Evolutionary conservation across 139 green algal species (phyloP), one percentile per base, ranked within the genome.

Genomic region (Ettlia oleoabundans): DNA sequence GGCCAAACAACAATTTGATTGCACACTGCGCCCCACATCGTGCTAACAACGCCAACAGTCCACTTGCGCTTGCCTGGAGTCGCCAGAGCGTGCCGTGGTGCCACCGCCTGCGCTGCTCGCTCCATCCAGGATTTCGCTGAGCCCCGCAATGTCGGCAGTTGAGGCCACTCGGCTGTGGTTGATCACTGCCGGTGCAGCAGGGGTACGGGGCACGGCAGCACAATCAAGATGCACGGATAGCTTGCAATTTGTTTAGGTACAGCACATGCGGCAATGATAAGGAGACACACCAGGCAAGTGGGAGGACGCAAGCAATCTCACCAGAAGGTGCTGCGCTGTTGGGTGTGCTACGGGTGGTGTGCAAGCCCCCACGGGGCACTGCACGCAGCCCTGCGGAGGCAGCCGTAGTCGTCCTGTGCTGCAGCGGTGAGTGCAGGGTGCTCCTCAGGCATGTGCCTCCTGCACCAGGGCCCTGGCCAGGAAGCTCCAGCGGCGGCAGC

Each of bases 61-160:
- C n/a, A n/a, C n/a, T n/a, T n/a, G n/a, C n/a, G n/a, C n/a, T n/a
- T n/a, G n/a, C n/a, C n/a, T n/a, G n/a, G n/a, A n/a, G n/a, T n/a
- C n/a, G n/a, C n/a, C n/a, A n/a, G n/a, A n/a, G n/a, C n/a, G n/a
- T n/a, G n/a, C n/a, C n/a, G n/a, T n/a, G n/a, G n/a, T n/a, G n/a
- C n/a, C 74, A 19, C 43, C 65, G 41, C 30, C 18, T 15, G 58
- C 53, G 53, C 74, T 66, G 32, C 64, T 35, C 13, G 35, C 42
- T 7, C 35, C 51, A 3, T 69, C 78, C 38, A 89, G 47, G 26
- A 88, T 68, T 52, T 89, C 71, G 43, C 73, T 35, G 38, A 89
- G 40, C 24, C 85, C 85, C 30, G 53, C 72, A n/a, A 85, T 70
- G 55, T 83, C 81, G 1, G 30, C 74, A 1, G 41, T 40, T 41